phyloP scores from a whole-genome alignment of 1,139 yeast species.

The Yamadazyma epiphylla region DNA sequence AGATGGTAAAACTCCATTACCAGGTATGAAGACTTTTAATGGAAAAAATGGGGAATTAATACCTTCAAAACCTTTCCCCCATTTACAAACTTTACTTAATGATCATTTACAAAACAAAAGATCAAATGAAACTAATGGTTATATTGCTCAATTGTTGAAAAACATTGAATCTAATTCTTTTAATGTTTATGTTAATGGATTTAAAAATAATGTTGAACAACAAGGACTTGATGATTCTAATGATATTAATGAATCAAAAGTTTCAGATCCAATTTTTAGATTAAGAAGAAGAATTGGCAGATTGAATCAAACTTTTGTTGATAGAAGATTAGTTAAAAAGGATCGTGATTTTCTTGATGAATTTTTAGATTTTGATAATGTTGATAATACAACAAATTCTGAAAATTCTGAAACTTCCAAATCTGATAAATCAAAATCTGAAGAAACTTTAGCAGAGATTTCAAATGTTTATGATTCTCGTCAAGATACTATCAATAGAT shows the following conservation, averaged over 20 bases:
- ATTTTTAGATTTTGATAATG: conserved; percentile 29
- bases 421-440: conserved; percentile 3
- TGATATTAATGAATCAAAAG: conserved; percentile 19
- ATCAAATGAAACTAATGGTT: conserved; percentile 22
- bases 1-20: conserved; percentile 39
- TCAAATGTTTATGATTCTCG: conserved; percentile 54
- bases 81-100: conserved; percentile 32
- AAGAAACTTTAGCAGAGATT: conserved; percentile 4
- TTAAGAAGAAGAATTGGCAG: conserved; percentile 77
- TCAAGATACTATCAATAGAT: conserved; percentile 49
- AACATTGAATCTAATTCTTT: conserved; percentile 46
- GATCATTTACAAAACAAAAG: conserved; percentile 23
- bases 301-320: conserved; percentile 66
- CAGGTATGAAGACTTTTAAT: conserved; percentile 43
- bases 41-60: conserved; percentile 43
- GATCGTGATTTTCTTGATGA: conserved; percentile 36
- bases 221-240: conserved; percentile 16
- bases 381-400: conserved; percentile 16
- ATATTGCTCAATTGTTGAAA: conserved; percentile 38
- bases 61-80: conserved; percentile 43
- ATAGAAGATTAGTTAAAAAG: conserved; percentile 47
- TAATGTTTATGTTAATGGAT: conserved; percentile 44
- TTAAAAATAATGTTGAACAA: conserved; percentile 20
- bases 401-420: conserved; percentile 3
- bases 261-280: conserved; percentile 58